Evolutionary conservation across 768 basidiomycete genomes (phyloP).

Genomic region (Boletus rubescentipes): DNA sequence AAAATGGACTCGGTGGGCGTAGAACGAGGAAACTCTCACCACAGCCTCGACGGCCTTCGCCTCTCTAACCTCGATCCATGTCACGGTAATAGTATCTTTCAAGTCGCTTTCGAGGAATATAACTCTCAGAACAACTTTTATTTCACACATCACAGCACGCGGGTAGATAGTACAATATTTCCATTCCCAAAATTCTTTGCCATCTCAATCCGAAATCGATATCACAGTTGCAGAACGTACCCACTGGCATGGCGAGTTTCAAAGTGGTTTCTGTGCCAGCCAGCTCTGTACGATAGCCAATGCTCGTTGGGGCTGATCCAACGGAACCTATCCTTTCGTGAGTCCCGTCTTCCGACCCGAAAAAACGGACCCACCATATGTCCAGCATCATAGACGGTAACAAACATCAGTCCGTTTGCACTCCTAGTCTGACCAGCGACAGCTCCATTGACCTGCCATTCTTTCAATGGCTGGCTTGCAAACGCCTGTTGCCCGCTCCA

Average conservation of each 20-base stretch:
- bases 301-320: constrained; percentile 55
- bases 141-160: not conserved
- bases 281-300: constrained; percentile 47
- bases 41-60: no score
- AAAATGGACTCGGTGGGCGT: no score
- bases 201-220: not conserved
- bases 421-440: constrained; percentile 56
- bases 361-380: constrained; percentile 55
- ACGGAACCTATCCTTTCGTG: constrained; percentile 42
- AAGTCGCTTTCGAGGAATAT: not conserved
- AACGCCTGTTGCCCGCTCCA: constrained; percentile 63
- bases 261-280: constrained; percentile 30
- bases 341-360: not conserved
- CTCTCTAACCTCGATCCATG: no score
- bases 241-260: not conserved
- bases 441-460: constrained; percentile 53
- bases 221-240: not conserved
- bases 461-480: constrained; percentile 41
- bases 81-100: no score
- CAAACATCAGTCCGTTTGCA: constrained; percentile 63
- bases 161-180: not conserved
- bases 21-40: no score
- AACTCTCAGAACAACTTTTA: not conserved
- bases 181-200: not conserved
- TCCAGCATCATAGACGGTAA: constrained; percentile 65